Evolutionary conservation across 1,139 yeast species (phyloP), one percentile per base, ranked within the genome.

Genomic region (Hansenula lynferdii): DNA sequence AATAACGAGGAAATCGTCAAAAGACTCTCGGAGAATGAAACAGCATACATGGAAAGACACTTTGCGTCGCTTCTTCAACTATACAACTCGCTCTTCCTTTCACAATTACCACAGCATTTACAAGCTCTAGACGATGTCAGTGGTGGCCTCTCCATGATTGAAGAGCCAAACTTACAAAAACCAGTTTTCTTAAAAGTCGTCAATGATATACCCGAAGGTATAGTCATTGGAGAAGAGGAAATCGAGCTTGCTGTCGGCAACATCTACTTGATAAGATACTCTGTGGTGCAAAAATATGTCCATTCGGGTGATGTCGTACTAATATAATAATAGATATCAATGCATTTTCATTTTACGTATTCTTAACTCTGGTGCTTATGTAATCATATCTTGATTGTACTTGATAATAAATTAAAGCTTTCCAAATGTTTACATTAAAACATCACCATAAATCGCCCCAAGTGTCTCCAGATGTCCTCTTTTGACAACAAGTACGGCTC

Each of bases 71-170:
- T 86, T 34, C 68, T 80, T 12, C 75, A 75, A 36, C 72, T 87
- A 17, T 85, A 86, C 62, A 77, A 81, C 50, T 67, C 72, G 31
- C 75, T 85, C 40, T 85, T 87, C 46, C 65, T 92, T 43, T 68
- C 70, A 41, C 72, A 76, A 40, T 61, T 90, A 49, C 97, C 97
- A 0, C 71, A 69, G 17, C 69, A 72, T 28, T 62, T 87, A 41
- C 86, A 82, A 30, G 75, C 78, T 15, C 64, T 92, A 43, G 95
- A 87, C 52, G 97, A 90, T 49, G 74, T 75, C 4, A 72, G 77
- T 15, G 95, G 90, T 5, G 85, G 85, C 3, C 70, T 82, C 17
- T 72, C 81, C 8, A 89, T 90, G 97, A 68, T 89, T 2, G 82
- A 77, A 15, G 72, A 70, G 47, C 97, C 97, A 0, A 86, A 86